phyloP scores from a whole-genome alignment of 2,329 filamentous ascomycete species.

The Paraphaeosphaeria minitans region DNA sequence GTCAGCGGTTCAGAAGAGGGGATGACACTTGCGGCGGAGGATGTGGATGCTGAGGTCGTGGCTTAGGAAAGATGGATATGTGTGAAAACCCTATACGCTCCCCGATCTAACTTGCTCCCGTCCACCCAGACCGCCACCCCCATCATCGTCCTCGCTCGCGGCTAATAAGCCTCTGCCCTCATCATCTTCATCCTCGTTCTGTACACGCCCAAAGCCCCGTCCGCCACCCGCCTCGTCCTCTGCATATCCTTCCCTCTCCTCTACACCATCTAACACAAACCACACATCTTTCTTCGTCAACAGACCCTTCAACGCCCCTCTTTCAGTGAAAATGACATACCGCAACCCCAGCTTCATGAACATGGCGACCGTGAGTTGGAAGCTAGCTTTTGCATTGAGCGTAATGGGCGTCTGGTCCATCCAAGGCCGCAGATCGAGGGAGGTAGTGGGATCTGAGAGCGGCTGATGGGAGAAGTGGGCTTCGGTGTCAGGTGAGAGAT shows the following conservation, averaged over 20 bases:
- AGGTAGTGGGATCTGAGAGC: slow-evolving; percentile 71
- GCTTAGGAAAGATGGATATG: not conserved
- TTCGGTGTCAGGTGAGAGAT: slow-evolving; percentile 72
- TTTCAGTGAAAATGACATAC: slow-evolving; percentile 86
- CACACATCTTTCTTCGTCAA: slow-evolving; percentile 98
- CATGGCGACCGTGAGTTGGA: slow-evolving; percentile 87
- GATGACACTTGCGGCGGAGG: slow-evolving; percentile 12
- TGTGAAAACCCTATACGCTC: not conserved
- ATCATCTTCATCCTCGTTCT: slow-evolving; percentile 39
- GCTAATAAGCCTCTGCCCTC: slow-evolving; percentile 50
- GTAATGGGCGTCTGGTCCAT: slow-evolving; percentile 99
- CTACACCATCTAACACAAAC: slow-evolving; percentile 77
- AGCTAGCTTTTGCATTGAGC: slow-evolving; percentile 73
- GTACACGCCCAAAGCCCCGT: slow-evolving; percentile 43
- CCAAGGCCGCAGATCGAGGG: slow-evolving; percentile 90
- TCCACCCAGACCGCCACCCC: slow-evolving; percentile 24
- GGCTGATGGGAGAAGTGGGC: slow-evolving; percentile 85
- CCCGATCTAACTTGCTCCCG: slow-evolving; percentile 11
- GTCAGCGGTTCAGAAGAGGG: slow-evolving; percentile 12
- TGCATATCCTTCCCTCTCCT: slow-evolving; percentile 38
- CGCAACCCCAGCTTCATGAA: slow-evolving; percentile 93
- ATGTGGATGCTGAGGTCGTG: not conserved
- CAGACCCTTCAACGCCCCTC: slow-evolving; percentile 79
- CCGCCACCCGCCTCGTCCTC: slow-evolving; percentile 42
- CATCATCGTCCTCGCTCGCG: slow-evolving; percentile 30